phyloP scores from a whole-genome alignment of 129 eudicot species.

The Flaveria robusta region DNA sequence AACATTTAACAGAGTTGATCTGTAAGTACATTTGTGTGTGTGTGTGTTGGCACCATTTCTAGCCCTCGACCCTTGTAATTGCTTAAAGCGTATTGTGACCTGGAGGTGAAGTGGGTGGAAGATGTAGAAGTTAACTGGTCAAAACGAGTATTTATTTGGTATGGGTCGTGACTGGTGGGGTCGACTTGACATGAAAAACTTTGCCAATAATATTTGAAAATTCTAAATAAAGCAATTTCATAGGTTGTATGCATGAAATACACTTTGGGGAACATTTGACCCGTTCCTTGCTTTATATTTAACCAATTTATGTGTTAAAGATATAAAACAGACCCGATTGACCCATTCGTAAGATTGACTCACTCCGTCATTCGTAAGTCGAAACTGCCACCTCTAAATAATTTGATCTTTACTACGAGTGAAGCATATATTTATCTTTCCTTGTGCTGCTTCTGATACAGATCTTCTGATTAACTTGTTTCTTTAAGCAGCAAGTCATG shows the following conservation, averaged over 20 bases:
- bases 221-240: neutral
- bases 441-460: slow-evolving; percentile 5
- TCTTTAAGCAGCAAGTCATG: slow-evolving; percentile 62
- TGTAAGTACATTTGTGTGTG: slow-evolving; percentile 53
- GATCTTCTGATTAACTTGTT: neutral
- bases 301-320: neutral
- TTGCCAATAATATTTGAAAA: neutral
- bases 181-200: neutral
- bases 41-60: neutral
- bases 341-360: neutral
- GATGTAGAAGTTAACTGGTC: neutral
- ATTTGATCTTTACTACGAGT: slow-evolving; percentile 5
- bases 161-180: neutral
- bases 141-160: neutral
- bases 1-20: slow-evolving; percentile 61
- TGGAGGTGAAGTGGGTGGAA: neutral
- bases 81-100: neutral
- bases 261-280: neutral
- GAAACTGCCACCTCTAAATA: neutral
- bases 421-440: neutral
- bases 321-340: neutral
- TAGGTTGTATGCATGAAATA: slow-evolving; percentile 1
- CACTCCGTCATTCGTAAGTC: neutral
- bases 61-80: neutral
- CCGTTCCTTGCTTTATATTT: neutral